These are phyloP conservation scores for Medicago lupulina DNA, from an alignment of 306 rosid species.

Conservation along the genomic window DNA sequence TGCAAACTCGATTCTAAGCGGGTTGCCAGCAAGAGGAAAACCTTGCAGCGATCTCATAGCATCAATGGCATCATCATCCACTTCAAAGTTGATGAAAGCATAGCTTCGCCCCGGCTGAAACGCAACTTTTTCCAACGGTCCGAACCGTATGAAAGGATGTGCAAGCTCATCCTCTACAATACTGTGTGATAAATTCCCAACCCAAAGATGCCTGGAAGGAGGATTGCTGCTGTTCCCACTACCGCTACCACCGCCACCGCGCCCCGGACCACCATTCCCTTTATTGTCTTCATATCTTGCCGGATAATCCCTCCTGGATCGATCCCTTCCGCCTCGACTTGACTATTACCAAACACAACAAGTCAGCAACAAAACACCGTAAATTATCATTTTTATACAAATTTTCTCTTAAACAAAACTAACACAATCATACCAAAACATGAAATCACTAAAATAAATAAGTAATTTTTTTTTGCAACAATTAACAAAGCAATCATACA, in stretches of 20 bases:
- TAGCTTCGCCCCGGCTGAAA: slow-evolving; percentile 90
- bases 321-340: slow-evolving; percentile 55
- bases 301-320: slow-evolving; percentile 59
- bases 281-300: slow-evolving; percentile 50
- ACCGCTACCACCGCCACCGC: slow-evolving; percentile 22
- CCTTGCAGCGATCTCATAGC: slow-evolving; percentile 84
- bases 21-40: slow-evolving; percentile 72
- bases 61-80: slow-evolving; percentile 82
- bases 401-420: no score
- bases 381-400: slow-evolving; percentile 8
- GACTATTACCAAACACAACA: slow-evolving; percentile 45
- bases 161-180: slow-evolving; percentile 70
- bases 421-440: no score
- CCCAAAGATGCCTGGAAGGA: slow-evolving; percentile 92
- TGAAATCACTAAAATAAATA: no score
- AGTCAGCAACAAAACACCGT: slow-evolving; percentile 4
- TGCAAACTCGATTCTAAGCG: slow-evolving; percentile 90
- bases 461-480: no score
- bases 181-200: slow-evolving; percentile 76
- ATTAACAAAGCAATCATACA: no score
- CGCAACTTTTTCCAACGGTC: slow-evolving; percentile 78
- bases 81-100: slow-evolving; percentile 76
- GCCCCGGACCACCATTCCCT: slow-evolving; percentile 44
- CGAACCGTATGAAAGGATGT: slow-evolving; percentile 68
- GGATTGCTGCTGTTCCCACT: slow-evolving; percentile 46